Percentiles rank a stretch among this genome's conserved stretches.
Evolutionary conservation across 208 protist genomes (phyloP).

Genomic region (Porcisia hertigi): DNA sequence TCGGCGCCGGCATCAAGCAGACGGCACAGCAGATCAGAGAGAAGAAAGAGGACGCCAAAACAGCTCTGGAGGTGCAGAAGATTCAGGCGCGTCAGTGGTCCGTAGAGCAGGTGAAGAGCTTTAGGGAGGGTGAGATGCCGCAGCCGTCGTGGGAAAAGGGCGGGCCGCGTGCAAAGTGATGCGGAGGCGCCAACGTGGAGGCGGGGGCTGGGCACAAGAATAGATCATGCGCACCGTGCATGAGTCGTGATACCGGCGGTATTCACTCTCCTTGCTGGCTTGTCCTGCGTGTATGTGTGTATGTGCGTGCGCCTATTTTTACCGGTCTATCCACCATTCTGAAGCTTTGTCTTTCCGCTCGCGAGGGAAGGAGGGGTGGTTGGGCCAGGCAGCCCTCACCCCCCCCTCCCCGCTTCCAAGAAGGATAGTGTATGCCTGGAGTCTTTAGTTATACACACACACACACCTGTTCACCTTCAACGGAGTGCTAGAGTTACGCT

Average conservation of each 20-base stretch:
- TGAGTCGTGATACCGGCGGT: background rate
- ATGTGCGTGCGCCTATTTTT: too few relatives aligned
- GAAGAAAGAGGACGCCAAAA: conserved; percentile 76
- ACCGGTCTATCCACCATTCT: too few relatives aligned
- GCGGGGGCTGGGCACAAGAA: background rate
- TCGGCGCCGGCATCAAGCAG: conserved; percentile 77
- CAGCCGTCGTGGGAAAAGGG: conserved; percentile 76
- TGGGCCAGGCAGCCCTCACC: too few relatives aligned
- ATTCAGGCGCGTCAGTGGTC: conserved; percentile 79
- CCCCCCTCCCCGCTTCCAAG: too few relatives aligned
- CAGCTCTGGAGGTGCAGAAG: conserved; percentile 61
- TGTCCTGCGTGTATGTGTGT: too few relatives aligned
- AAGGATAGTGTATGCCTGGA: too few relatives aligned
- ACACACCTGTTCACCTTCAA: too few relatives aligned
- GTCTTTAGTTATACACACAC: too few relatives aligned
- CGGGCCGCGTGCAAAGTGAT: conserved; percentile 41
- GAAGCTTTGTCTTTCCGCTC: too few relatives aligned
- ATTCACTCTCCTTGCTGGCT: background rate
- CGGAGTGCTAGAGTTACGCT: too few relatives aligned
- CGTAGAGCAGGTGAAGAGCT: conserved; percentile 77
- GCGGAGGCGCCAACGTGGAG: background rate
- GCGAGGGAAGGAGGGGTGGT: too few relatives aligned
- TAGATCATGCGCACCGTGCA: background rate
- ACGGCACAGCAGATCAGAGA: conserved; percentile 70
- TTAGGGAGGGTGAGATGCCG: conserved; percentile 58